These are phyloP conservation scores for Mycocentrospora acerina DNA, from an alignment of 2,329 filamentous ascomycete genomes.

Conservation along the genomic window DNA sequence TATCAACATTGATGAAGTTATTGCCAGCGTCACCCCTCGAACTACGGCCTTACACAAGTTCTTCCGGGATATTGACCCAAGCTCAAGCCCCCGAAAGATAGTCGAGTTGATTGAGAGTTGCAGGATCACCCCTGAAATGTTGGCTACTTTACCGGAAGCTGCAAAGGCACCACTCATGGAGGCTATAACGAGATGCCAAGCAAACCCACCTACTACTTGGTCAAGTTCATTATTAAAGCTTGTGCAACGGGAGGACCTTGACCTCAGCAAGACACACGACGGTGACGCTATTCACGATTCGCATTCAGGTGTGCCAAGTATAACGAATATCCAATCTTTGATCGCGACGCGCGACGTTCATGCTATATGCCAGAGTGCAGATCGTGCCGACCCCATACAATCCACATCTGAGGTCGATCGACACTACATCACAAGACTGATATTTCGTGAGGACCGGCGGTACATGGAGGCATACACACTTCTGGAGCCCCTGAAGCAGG, in stretches of 20 bases:
- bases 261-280: slow-evolving; percentile 33
- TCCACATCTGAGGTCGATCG: slow-evolving; percentile 82
- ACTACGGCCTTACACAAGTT: slow-evolving; percentile 71
- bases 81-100: slow-evolving; percentile 55
- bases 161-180: slow-evolving; percentile 80
- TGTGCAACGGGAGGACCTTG: slow-evolving; percentile 80
- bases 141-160: slow-evolving; percentile 84
- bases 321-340: slow-evolving; percentile 11
- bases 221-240: slow-evolving; percentile 68
- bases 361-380: slow-evolving; percentile 69
- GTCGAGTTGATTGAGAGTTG: slow-evolving; percentile 74
- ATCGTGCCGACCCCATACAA: slow-evolving; percentile 67
- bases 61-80: slow-evolving; percentile 53
- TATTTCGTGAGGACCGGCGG: slow-evolving; percentile 90
- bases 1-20: slow-evolving; percentile 38
- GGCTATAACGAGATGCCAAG: slow-evolving; percentile 79
- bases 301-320: slow-evolving; percentile 17
- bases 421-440: slow-evolving; percentile 74
- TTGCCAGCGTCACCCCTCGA: slow-evolving; percentile 44
- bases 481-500: slow-evolving; percentile 80
- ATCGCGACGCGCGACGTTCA: slow-evolving; percentile 65
- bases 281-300: slow-evolving; percentile 25
- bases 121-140: slow-evolving; percentile 64
- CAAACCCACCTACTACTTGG: slow-evolving; percentile 79
- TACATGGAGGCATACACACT: slow-evolving; percentile 82